phyloP scores from a whole-genome alignment of 2,329 filamentous ascomycete genomes.

The Ceratocystis huliohia region DNA sequence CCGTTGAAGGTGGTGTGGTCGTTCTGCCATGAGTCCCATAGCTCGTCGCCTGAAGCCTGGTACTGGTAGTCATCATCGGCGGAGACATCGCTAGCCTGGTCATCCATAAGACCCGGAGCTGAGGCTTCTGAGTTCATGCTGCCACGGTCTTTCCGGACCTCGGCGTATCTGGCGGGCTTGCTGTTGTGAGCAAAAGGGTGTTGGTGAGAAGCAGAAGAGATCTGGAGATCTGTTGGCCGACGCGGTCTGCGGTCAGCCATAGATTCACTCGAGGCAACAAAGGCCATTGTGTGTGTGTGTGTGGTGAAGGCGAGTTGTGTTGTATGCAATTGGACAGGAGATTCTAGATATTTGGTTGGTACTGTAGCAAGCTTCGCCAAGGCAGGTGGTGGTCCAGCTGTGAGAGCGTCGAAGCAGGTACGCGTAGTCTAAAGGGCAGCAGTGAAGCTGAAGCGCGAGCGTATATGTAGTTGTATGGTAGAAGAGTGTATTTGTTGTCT shows the following conservation, averaged over 20 bases:
- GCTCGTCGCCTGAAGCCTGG: constrained; percentile 33
- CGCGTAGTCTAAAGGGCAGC: not conserved
- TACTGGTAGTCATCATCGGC: constrained; percentile 40
- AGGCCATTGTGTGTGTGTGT: constrained; percentile 5
- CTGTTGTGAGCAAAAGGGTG: constrained; percentile 16
- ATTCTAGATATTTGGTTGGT: not conserved
- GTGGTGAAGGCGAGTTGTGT: not conserved
- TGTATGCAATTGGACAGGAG: not conserved
- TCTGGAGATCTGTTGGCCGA: constrained; percentile 16
- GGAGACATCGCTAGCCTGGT: constrained; percentile 38
- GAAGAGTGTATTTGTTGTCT: not conserved
- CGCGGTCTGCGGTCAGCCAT: constrained; percentile 9
- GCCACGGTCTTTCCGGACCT: constrained; percentile 28
- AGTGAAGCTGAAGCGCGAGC: not conserved
- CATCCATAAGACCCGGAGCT: constrained; percentile 38
- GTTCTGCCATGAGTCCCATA: constrained; percentile 42
- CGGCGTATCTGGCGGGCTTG: constrained; percentile 18
- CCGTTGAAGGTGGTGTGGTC: constrained; percentile 7
- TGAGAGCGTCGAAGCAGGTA: not conserved
- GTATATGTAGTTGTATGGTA: not conserved
- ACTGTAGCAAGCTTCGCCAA: not conserved
- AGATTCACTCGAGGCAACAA: not conserved
- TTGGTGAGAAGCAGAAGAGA: constrained; percentile 19
- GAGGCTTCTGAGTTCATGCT: constrained; percentile 38
- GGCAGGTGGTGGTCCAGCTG: not conserved